Evolutionary conservation across 2,329 filamentous ascomycete species (phyloP).

Genomic region (Aspergillus sp.): DNA sequence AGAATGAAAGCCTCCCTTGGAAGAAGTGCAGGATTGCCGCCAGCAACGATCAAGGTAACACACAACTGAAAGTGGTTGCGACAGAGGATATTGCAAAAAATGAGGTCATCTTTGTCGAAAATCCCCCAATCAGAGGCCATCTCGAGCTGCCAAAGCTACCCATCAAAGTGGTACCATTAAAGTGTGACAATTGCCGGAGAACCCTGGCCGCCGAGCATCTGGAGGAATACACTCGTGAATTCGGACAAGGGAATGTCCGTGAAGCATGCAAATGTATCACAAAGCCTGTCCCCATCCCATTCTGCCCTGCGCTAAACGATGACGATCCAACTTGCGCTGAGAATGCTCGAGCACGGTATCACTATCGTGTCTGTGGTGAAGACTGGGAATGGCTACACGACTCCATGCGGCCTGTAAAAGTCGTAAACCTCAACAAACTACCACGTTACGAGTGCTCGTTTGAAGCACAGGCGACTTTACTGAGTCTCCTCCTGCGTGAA

Average conservation of each 20-base stretch:
- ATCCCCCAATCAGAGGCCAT: slow-evolving; percentile 39
- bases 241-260: neutral
- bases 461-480: slow-evolving; percentile 34
- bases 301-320: slow-evolving; percentile 13
- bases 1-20: slow-evolving; percentile 14
- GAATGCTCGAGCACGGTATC: slow-evolving; percentile 31
- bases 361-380: slow-evolving; percentile 32
- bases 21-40: slow-evolving; percentile 13
- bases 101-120: slow-evolving; percentile 34
- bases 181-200: slow-evolving; percentile 4
- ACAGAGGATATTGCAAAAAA: slow-evolving; percentile 25
- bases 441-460: slow-evolving; percentile 29
- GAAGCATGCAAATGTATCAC: slow-evolving; percentile 14
- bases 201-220: neutral
- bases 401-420: slow-evolving; percentile 29
- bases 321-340: slow-evolving; percentile 6
- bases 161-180: neutral
- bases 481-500: slow-evolving; percentile 38
- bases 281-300: slow-evolving; percentile 3
- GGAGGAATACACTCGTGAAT: neutral
- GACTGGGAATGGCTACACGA: slow-evolving; percentile 40
- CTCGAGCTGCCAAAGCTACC: slow-evolving; percentile 19
- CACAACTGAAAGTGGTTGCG: slow-evolving; percentile 29
- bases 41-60: slow-evolving; percentile 1
- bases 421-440: neutral